Conservation (phyloP, 306 rosid species). For the Citrullus mucosospermus region DNA sequence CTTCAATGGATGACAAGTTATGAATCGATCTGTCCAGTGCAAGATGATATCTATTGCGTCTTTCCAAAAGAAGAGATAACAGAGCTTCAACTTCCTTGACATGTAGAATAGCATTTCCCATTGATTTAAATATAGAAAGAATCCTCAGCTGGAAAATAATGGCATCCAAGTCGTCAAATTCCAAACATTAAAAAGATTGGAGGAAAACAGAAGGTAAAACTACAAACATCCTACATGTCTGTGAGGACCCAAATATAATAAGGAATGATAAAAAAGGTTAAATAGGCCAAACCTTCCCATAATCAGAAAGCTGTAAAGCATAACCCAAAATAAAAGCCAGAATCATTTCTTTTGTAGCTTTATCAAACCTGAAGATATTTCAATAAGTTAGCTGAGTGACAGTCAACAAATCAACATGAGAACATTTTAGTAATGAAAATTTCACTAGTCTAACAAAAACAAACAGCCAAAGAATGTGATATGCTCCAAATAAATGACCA, state of each 20-base stretch:
- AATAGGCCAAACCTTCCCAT: constrained; percentile 58
- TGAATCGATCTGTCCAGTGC: constrained; percentile 17
- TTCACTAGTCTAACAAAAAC: not conserved
- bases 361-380: constrained; percentile 49
- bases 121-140: constrained; percentile 68
- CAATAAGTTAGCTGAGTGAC: not conserved
- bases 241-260: not conserved
- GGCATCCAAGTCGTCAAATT: not conserved
- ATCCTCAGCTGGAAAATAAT: constrained; percentile 50
- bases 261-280: constrained; percentile 8
- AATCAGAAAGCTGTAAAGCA: constrained; percentile 47
- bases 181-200: not conserved
- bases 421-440: not conserved
- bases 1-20: constrained; percentile 44
- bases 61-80: constrained; percentile 40
- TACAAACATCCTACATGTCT: not conserved
- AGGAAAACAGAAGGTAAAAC: not conserved
- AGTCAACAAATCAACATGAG: not conserved
- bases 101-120: constrained; percentile 43
- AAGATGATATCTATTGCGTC: constrained; percentile 28
- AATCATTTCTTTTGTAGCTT: constrained; percentile 47
- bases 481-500: not conserved
- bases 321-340: constrained; percentile 61
- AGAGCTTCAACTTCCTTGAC: constrained; percentile 37
- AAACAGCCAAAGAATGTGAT: not conserved